Percentiles rank a stretch among this genome's conserved stretches.
Evolutionary conservation across 106 monocot genomes (phyloP).

Genomic region (Dendrobium officinale): DNA sequence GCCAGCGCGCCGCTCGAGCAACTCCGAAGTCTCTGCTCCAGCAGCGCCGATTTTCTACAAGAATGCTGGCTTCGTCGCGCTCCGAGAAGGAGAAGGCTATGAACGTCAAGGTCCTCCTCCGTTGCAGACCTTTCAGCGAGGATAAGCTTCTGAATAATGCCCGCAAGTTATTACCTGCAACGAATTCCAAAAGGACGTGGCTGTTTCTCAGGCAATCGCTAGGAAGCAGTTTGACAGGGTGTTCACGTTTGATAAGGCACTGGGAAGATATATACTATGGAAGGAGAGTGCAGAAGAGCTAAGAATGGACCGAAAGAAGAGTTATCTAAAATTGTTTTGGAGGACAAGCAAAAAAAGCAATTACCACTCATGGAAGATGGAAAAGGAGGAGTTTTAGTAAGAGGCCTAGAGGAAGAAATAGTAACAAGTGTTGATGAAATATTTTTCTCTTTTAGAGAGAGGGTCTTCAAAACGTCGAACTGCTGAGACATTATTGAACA

Average conservation of each 20-base stretch:
- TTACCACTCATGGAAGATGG: slow-evolving; percentile 98
- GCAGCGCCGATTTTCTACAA: neutral
- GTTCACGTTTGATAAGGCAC: slow-evolving; percentile 98
- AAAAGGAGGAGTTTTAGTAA: slow-evolving; percentile 93
- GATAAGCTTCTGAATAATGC: slow-evolving; percentile 83
- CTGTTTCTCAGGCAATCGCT: slow-evolving; percentile 74
- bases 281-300: slow-evolving; percentile 78
- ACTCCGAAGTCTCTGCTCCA: neutral
- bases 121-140: slow-evolving; percentile 95
- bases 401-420: slow-evolving; percentile 93
- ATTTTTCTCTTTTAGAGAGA: slow-evolving; percentile 79
- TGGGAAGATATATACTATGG: slow-evolving; percentile 98
- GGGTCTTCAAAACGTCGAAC: slow-evolving; percentile 92
- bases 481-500: slow-evolving; percentile 94
- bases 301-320: slow-evolving; percentile 81
- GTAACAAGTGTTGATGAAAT: slow-evolving; percentile 85
- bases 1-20: neutral
- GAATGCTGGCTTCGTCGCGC: slow-evolving; percentile 26
- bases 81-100: slow-evolving; percentile 89
- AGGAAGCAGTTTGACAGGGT: slow-evolving; percentile 87
- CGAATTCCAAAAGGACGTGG: slow-evolving; percentile 80
- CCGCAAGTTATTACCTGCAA: slow-evolving; percentile 95
- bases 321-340: slow-evolving; percentile 59
- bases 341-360: slow-evolving; percentile 84
- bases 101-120: slow-evolving; percentile 96